Evolutionary conservation across 2,329 filamentous ascomycete genomes (phyloP), one percentile per base, ranked within the genome.

Genomic region (Ambrosiella xylebori): DNA sequence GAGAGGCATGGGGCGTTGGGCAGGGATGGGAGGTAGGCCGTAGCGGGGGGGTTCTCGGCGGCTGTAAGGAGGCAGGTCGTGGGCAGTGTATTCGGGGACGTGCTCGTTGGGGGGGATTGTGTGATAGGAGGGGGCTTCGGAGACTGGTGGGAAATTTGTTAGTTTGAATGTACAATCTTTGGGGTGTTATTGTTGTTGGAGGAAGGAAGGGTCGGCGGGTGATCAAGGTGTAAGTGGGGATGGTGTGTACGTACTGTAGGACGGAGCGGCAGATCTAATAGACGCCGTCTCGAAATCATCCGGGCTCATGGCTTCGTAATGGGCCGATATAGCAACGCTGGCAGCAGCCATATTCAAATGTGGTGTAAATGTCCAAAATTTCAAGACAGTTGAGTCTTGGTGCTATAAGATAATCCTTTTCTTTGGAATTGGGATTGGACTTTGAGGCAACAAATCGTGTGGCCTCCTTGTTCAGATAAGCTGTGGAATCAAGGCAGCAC

Each of bases 261-360:
- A 85, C 45, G 82, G 82, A n/a, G 82, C 81, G 7, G 76, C 76
- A 15, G 82, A 85, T 41, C 17, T 40, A 63, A 86, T 77, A 8
- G 83, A 86, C 6, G 78, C 76, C 19, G 82, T 84, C 64, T 86
- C 82, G 60, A 83, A 80, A 66, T 85, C 82, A 61, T 80, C 76
- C 5, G 70, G 64, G 63, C 66, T 68, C 59, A 74, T 63, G 6
- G 62, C 59, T 38, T 68, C 66, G 52, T 59, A 41, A 45, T 61
- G 62, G 36, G 62, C 15, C 12, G 62, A 61, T 15, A 49, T 51
- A 11, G 44, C 51, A 11, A 54, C 40, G 40, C 49, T 50, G 15
- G 52, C n/a, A 17, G 51, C 45, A 41, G 57, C 17, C 54, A 57
- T 61, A 17, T 54, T 7, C 44, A 17, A 47, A 27, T 27, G 27